A percentile compares a stretch with the other conserved stretches of the same genome.
phyloP scores from a whole-genome alignment of 441 rosid genomes.

The Theobroma grandiflorum region DNA sequence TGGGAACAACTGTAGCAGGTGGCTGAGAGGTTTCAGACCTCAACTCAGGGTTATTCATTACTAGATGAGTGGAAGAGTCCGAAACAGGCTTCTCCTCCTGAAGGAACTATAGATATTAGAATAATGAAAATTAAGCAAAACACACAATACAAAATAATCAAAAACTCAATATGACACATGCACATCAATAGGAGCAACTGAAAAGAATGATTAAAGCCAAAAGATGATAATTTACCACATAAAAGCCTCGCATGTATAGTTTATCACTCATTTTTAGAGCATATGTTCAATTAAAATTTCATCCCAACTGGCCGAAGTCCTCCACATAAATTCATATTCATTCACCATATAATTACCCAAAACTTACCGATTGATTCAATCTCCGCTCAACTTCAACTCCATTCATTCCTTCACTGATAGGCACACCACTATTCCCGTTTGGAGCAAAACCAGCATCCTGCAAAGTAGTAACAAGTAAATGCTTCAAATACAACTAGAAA shows the following conservation, averaged over 20 bases:
- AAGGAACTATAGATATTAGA: conserved; percentile 23
- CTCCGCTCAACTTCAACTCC: conserved; percentile 83
- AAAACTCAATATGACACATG: not conserved
- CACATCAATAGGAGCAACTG: not conserved
- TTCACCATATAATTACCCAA: conserved; percentile 2
- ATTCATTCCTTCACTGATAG: conserved; percentile 79
- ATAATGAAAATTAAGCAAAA: conserved; percentile 24
- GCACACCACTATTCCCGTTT: conserved; percentile 65
- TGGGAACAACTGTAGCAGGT: conserved; percentile 48
- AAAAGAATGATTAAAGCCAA: not conserved
- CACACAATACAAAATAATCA: conserved; percentile 1
- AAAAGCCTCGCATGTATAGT: not conserved
- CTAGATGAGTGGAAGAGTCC: conserved; percentile 47
- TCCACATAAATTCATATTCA: not conserved
- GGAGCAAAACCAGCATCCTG: conserved; percentile 85
- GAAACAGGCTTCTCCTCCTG: conserved; percentile 58
- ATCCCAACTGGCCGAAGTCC: conserved; percentile 27
- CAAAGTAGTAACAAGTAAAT: conserved; percentile 34
- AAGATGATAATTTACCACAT: not conserved
- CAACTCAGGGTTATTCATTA: conserved; percentile 50
- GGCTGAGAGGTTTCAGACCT: conserved; percentile 64
- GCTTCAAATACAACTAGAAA: conserved; percentile 12
- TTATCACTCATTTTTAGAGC: not conserved
- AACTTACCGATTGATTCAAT: conserved; percentile 68
- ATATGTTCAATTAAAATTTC: conserved; percentile 3